Percentiles rank a stretch among this genome's conserved stretches.
phyloP scores from a whole-genome alignment of 2,329 filamentous ascomycete species.

The Emmonsia crescens region DNA sequence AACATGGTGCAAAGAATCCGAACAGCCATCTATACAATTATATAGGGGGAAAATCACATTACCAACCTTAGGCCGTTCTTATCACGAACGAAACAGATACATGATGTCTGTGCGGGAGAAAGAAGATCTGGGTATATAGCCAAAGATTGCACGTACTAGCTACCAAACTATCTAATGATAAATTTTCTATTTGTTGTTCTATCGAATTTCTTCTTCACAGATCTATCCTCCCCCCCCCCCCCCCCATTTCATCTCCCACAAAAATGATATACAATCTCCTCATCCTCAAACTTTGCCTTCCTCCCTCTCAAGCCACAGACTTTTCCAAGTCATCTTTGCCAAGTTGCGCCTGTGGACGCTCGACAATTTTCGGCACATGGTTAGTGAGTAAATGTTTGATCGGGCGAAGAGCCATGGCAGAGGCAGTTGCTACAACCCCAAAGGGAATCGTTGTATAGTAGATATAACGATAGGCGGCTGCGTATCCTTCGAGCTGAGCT shows the following conservation, averaged over 20 bases:
- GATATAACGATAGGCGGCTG: background rate
- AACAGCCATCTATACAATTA: too few species aligned
- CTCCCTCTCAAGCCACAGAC: background rate
- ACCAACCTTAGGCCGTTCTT: too few species aligned
- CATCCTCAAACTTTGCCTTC: background rate
- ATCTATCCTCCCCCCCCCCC: background rate
- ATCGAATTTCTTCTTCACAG: background rate
- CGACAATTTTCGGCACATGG: background rate
- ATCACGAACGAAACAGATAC: too few species aligned
- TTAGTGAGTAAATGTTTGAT: background rate
- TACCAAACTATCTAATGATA: too few species aligned
- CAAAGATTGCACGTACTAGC: too few species aligned
- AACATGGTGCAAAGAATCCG: too few species aligned
- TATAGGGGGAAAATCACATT: too few species aligned
- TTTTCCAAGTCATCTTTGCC: background rate
- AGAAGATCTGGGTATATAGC: too few species aligned
- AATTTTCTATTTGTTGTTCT: too few species aligned
- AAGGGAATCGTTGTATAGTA: background rate
- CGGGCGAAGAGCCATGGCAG: background rate
- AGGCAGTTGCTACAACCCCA: background rate
- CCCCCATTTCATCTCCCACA: background rate
- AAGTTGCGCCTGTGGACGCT: background rate
- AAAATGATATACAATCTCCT: background rate
- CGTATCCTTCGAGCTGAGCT: background rate
- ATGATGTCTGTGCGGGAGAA: too few species aligned